Evolutionary conservation across 164 flowering plant species (phyloP).

Genomic region (Tetracentron sinense): DNA sequence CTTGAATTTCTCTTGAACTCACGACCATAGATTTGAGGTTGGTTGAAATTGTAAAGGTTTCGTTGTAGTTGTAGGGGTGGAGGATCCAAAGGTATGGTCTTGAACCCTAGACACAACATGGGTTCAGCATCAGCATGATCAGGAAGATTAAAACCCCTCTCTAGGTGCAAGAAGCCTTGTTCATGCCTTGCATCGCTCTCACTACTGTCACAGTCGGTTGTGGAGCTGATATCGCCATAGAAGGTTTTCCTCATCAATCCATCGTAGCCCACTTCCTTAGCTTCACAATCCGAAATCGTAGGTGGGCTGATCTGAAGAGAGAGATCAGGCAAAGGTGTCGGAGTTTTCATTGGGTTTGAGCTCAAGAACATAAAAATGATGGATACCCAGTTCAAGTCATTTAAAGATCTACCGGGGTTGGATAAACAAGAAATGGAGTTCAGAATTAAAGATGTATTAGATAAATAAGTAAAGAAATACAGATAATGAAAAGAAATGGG

Average conservation of each 20-base stretch:
- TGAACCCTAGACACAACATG: constrained; percentile 57
- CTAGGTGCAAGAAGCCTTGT: constrained; percentile 26
- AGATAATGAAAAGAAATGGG: constrained; percentile 11
- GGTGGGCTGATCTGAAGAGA: constrained; percentile 87
- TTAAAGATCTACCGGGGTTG: constrained; percentile 10
- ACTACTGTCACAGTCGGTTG: too few relatives aligned
- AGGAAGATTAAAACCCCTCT: constrained; percentile 14
- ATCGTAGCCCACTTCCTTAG: constrained; percentile 18
- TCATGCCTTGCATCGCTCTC: constrained; percentile 76
- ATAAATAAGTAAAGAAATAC: constrained; percentile 7
- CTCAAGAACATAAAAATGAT: constrained; percentile 17
- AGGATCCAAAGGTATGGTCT: constrained; percentile 20
- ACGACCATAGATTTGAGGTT: constrained; percentile 52
- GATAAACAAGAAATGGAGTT: background rate
- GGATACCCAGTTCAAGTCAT: constrained; percentile 17
- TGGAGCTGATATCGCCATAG: constrained; percentile 30
- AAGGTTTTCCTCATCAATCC: constrained; percentile 20
- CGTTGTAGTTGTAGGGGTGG: constrained; percentile 12
- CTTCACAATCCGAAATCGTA: constrained; percentile 20
- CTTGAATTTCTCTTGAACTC: constrained; percentile 62
- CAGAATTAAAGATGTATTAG: background rate
- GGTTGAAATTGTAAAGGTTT: constrained; percentile 27
- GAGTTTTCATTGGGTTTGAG: constrained; percentile 27
- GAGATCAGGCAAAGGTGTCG: constrained; percentile 56
- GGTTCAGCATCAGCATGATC: constrained; percentile 24